Evolutionary conservation across 768 basidiomycete genomes (phyloP).

Genomic region (Amanita pallidorosea): DNA sequence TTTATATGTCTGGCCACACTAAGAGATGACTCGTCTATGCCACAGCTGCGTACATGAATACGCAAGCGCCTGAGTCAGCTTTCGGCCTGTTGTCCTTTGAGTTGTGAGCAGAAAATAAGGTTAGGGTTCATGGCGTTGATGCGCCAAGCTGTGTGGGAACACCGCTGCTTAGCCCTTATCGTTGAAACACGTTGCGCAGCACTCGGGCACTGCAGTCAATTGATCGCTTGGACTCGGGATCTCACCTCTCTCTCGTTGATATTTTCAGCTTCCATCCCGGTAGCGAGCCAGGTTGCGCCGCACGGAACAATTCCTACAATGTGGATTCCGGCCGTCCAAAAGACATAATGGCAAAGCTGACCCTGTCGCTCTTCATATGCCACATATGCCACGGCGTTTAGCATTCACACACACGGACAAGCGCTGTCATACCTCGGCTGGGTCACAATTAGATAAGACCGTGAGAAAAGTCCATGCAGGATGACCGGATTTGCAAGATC

Average conservation of each 20-base stretch:
- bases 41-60: background rate
- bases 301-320: too few species aligned
- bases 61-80: background rate
- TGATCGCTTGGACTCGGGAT: background rate
- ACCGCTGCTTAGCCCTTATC: background rate
- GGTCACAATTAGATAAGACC: background rate
- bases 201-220: background rate
- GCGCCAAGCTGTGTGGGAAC: slow-evolving; percentile 5
- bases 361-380: background rate
- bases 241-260: background rate
- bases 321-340: background rate
- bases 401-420: background rate
- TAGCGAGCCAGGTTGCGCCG: background rate
- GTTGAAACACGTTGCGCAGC: slow-evolving; percentile 6
- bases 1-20: background rate
- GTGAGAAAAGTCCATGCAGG: background rate
- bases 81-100: background rate
- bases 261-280: background rate
- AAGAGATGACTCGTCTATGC: background rate
- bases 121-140: slow-evolving; percentile 5
- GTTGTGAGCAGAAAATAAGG: slow-evolving; percentile 1
- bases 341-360: background rate
- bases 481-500: background rate
- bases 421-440: slow-evolving; percentile 4
- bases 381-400: background rate